Percentiles rank a stretch among this genome's conserved stretches.
Conservation (phyloP, 148 eudicot species). For the Diospyros kaki region DNA sequence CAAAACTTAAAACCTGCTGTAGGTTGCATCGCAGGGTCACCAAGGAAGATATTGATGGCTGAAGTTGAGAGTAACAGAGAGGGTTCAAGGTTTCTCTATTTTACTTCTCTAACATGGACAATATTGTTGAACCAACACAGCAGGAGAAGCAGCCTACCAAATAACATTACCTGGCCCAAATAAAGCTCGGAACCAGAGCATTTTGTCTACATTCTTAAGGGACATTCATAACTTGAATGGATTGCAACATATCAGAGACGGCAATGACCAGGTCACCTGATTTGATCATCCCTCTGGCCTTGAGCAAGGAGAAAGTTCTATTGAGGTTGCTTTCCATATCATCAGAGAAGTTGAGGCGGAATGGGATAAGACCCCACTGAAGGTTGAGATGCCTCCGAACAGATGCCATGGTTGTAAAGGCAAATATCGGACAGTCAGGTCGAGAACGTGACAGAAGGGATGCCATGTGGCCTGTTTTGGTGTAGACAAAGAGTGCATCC, state of each 20-base stretch:
- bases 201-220: conserved; percentile 31
- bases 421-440: conserved; percentile 83
- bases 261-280: conserved; percentile 81
- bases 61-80: background rate
- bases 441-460: conserved; percentile 80
- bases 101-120: background rate
- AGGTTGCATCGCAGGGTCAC: no score
- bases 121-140: background rate
- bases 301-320: conserved; percentile 68
- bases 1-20: no score
- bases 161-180: background rate
- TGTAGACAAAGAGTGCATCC: conserved; percentile 76
- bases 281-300: conserved; percentile 79
- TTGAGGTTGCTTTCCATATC: conserved; percentile 82
- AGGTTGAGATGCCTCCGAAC: conserved; percentile 79
- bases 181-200: background rate
- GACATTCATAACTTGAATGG: conserved; percentile 86
- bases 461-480: conserved; percentile 84
- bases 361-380: conserved; percentile 91
- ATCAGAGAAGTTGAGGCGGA: conserved; percentile 73
- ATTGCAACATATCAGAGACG: conserved; percentile 80
- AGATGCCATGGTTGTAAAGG: conserved; percentile 63
- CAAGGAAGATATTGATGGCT: background rate
- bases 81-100: background rate
- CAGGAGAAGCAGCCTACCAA: background rate